Conservation (phyloP, 371 early-diverging fungal species). For the Mortierella sp. region DNA sequence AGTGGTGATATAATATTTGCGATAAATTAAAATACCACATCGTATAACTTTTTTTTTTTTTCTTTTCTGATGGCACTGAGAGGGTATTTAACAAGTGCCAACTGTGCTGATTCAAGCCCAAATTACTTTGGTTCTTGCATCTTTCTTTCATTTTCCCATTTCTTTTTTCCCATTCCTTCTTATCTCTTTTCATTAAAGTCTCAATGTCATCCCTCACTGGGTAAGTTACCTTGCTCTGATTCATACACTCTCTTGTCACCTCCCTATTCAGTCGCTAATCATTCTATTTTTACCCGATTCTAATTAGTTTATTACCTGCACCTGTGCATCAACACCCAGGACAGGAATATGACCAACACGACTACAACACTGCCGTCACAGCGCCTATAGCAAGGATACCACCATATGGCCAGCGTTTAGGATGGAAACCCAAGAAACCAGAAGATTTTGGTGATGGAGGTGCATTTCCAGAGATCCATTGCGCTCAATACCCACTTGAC, state of each 20-base stretch:
- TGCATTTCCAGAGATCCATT: constrained; percentile 94
- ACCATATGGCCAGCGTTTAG: constrained; percentile 86
- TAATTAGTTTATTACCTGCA: constrained; percentile 39
- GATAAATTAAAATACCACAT: not conserved
- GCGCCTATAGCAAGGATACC: constrained; percentile 69
- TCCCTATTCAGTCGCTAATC: not conserved
- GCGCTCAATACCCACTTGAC: constrained; percentile 92
- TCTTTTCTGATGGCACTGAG: not conserved
- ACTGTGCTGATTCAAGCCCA: too few relatives aligned
- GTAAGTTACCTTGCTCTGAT: constrained; percentile 10
- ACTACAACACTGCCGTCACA: constrained; percentile 49
- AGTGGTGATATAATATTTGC: not conserved
- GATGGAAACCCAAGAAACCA: constrained; percentile 82
- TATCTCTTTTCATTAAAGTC: not conserved
- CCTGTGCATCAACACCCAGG: constrained; percentile 52
- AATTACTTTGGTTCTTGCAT: not conserved
- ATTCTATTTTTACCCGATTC: not conserved
- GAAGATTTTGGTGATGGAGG: constrained; percentile 97
- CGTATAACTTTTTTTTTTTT: not conserved
- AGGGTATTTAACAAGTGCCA: too few relatives aligned
- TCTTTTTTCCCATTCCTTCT: not conserved
- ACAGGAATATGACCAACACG: constrained; percentile 38
- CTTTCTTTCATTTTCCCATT: not conserved
- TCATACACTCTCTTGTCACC: not conserved
- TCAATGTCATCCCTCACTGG: constrained; percentile 50